phyloP scores from a whole-genome alignment of 169 alveolate species.

The Eimeria sp. region DNA sequence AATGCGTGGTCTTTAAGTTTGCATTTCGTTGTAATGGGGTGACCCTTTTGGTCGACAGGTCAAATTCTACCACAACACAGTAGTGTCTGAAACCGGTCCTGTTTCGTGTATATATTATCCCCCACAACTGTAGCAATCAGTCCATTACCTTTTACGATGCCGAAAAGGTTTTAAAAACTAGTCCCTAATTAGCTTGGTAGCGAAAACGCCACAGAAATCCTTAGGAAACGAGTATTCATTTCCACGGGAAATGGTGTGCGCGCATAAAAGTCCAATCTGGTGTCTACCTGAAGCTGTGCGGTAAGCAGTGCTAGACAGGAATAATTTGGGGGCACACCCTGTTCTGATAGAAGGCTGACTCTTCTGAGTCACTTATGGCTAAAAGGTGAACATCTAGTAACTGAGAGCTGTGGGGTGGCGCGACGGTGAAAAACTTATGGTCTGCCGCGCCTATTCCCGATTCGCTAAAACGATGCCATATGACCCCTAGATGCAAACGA shows the following conservation, averaged over 20 bases:
- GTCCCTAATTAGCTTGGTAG: not conserved
- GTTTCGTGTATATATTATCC: not conserved
- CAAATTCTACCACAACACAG: not conserved
- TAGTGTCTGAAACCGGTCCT: not conserved
- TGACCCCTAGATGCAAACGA: not conserved
- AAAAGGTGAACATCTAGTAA: not conserved
- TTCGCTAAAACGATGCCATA: not conserved
- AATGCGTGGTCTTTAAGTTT: not conserved
- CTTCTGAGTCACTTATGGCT: not conserved
- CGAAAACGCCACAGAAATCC: not conserved
- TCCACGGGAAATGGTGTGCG: not conserved
- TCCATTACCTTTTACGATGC: not conserved
- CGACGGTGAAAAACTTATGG: not conserved
- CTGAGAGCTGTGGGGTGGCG: not conserved
- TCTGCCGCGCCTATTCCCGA: not conserved
- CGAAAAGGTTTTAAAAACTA: not conserved
- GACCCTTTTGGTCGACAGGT: not conserved
- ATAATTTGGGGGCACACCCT: not conserved
- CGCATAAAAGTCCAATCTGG: not conserved
- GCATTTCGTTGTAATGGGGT: not conserved
- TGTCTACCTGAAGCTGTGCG: not conserved
- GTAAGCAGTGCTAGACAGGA: not conserved
- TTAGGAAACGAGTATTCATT: not conserved
- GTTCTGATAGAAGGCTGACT: not conserved
- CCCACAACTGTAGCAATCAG: not conserved